Base-by-base conservation (phyloP, 2,329 filamentous ascomycete species). In the Paramyrothecium roridum region DNA sequence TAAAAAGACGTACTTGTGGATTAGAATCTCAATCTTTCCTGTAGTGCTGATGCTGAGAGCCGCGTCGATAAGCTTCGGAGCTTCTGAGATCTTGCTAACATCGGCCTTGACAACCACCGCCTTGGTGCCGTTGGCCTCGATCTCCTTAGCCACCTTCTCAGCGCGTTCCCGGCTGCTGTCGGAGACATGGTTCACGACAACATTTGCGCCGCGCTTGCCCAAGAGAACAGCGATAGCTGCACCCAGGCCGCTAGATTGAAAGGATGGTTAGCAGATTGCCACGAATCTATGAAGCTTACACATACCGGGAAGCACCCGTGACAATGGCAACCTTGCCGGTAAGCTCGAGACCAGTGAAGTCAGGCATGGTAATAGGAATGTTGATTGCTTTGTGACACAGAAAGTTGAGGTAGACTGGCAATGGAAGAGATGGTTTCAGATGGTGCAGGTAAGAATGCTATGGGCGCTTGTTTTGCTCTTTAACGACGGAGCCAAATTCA, bases 321-420 rank as follows among this genome's bases (percentile, higher is more conserved):
- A 64, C 62, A 2, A 64, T 61, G 53, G 64, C 65, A 21, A 55
- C 57, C 56, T 66, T 67, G 53, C 65, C 63, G 2, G 54, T 52
- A 11, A 67, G 54, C 3, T 62, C 61, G 16, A 65, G 55, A 26
- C 62, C 64, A 1, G 40, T 57, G 23, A 65, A 59, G 49, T 54
- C 61, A 49, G 33, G 20, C 43, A 57, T 57, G 30, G 10, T 30
- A 6, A 10, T 30, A 30, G 10, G 26, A 6, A 30, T 6, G 26
- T 10, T 30, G n/a, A 30, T 30, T 4, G 26, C 10, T 30, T 30
- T 6, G 26, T n/a, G n/a, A n/a, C n/a, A n/a, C n/a, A n/a, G n/a
- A n/a, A n/a, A n/a, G n/a, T 30, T 30, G 26, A 30, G 10, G 26
- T 30, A 30, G 26, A 10, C 26, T 30, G 10, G 4, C 26, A 30